Conservation (phyloP, 2,329 filamentous ascomycete genomes). For the Ascocoryne sarcoides region DNA sequence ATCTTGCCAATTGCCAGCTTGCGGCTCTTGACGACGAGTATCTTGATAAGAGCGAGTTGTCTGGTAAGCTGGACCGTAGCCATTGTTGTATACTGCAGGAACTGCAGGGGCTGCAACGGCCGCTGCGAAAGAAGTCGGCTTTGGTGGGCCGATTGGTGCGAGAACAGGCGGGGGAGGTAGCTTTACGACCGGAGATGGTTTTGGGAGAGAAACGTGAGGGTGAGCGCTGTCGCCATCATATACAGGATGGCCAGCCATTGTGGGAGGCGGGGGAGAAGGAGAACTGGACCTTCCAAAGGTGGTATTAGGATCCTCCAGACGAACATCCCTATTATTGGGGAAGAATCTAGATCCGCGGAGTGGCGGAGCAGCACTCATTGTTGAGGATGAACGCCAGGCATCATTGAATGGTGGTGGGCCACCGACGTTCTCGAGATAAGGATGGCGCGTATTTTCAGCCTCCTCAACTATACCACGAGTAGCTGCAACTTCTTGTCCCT, state of each 20-base stretch:
- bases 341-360: conserved; percentile 53
- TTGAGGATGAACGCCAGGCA: conserved; percentile 21
- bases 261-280: conserved; percentile 65
- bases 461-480: conserved; percentile 17
- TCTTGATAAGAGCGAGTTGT: conserved; percentile 33
- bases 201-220: conserved; percentile 63
- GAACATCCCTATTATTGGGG: conserved; percentile 39
- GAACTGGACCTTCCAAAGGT: conserved; percentile 37
- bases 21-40: conserved; percentile 27
- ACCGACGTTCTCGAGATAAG: conserved; percentile 10
- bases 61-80: too few relatives aligned
- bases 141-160: conserved; percentile 35
- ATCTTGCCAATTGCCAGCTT: conserved; percentile 59
- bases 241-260: conserved; percentile 60
- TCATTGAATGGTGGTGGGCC: conserved; percentile 23
- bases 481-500: conserved; percentile 10
- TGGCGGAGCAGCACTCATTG: conserved; percentile 32
- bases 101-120: conserved; percentile 30
- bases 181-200: conserved; percentile 66
- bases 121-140: conserved; percentile 36
- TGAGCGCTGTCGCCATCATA: conserved; percentile 57
- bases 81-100: conserved; percentile 12
- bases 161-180: conserved; percentile 51
- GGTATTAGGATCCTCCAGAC: conserved; percentile 32
- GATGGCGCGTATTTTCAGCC: conserved; percentile 14